A percentile compares a stretch with the other conserved stretches of the same genome.
These are phyloP conservation scores for Petunia axillaris DNA, from an alignment of 257 asterid species.

Conservation along the genomic window DNA sequence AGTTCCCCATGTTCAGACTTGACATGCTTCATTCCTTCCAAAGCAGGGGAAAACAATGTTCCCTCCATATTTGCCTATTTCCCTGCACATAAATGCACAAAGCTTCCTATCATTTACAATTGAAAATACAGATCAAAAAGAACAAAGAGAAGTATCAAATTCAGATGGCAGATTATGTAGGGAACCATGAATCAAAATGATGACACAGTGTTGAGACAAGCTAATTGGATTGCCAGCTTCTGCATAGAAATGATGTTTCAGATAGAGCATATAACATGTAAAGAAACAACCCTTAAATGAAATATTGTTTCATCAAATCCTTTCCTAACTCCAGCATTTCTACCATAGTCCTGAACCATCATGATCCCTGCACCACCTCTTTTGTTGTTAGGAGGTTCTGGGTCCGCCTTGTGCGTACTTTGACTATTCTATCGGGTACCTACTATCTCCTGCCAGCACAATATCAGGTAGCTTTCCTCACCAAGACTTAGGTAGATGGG, in stretches of 20 bases:
- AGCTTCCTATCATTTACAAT: neutral
- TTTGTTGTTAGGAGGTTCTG: too few relatives aligned
- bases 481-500: neutral
- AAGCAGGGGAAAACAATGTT: conserved; percentile 60
- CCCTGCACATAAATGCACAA: neutral
- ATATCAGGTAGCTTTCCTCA: neutral
- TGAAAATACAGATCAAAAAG: neutral
- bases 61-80: conserved; percentile 49
- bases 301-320: too few relatives aligned
- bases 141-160: neutral
- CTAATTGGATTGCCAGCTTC: neutral
- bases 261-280: neutral
- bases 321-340: too few relatives aligned
- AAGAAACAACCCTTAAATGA: too few relatives aligned
- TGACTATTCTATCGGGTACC: neutral
- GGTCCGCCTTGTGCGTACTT: neutral
- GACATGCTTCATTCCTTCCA: conserved; percentile 67
- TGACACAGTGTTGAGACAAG: neutral
- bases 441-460: neutral
- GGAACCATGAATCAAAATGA: neutral
- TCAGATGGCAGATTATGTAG: neutral
- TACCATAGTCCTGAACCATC: too few relatives aligned
- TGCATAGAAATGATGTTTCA: neutral
- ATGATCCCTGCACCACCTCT: too few relatives aligned
- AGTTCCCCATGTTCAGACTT: conserved; percentile 76